Evolutionary conservation across 169 alveolate genomes (phyloP).

Genomic region (Fabrea salina): DNA sequence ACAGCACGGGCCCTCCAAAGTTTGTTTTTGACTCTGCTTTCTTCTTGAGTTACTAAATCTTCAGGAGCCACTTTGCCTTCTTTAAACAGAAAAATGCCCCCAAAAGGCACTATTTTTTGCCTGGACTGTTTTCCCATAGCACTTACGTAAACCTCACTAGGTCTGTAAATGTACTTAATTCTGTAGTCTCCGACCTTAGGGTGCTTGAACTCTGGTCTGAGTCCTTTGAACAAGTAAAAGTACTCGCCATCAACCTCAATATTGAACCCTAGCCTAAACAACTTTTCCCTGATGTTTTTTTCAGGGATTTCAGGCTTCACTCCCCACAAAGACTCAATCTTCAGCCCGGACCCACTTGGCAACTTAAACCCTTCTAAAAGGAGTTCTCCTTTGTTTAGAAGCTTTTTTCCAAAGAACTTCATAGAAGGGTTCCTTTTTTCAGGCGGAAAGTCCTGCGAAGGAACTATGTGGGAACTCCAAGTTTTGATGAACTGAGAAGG

Average conservation of each 20-base stretch:
- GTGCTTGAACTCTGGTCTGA: background rate
- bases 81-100: background rate
- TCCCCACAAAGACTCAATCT: background rate
- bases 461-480: too few relatives aligned
- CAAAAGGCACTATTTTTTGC: background rate
- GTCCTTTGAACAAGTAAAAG: background rate
- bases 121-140: background rate
- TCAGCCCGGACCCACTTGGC: background rate
- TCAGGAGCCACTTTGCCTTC: constrained; percentile 16
- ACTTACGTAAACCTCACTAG: background rate
- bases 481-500: too few relatives aligned
- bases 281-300: background rate
- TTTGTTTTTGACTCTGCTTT: too few relatives aligned
- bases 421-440: too few relatives aligned
- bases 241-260: background rate
- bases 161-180: background rate
- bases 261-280: background rate
- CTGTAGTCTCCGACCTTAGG: background rate
- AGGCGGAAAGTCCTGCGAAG: too few relatives aligned
- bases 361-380: background rate
- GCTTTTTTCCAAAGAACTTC: too few relatives aligned
- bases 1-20: too few relatives aligned
- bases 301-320: background rate
- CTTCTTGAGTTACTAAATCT: too few relatives aligned
- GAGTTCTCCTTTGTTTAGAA: background rate